These are phyloP conservation scores for Vitis amurensis DNA, from an alignment of 164 flowering plant genomes.

Conservation along the genomic window DNA sequence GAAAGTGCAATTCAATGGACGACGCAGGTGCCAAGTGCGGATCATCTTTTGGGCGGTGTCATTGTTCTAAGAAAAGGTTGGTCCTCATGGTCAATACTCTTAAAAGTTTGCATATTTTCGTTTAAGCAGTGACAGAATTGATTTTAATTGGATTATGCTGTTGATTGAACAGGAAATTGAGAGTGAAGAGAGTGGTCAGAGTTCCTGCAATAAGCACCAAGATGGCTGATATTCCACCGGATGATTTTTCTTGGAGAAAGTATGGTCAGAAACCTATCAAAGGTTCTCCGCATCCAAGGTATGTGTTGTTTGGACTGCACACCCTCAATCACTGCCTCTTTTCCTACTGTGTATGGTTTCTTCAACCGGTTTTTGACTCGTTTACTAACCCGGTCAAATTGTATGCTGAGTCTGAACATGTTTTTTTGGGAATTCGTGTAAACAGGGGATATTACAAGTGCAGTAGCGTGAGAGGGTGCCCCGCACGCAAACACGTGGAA, in stretches of 20 bases:
- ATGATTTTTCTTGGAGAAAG: conserved; percentile 76
- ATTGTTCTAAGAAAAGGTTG: conserved; percentile 76
- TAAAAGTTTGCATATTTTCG: no score
- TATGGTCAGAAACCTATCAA: conserved; percentile 86
- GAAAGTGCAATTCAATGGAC: conserved; percentile 52
- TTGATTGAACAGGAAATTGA: conserved; percentile 44
- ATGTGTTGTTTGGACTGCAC: not conserved
- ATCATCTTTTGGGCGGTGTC: conserved; percentile 56
- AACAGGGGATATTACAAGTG: conserved; percentile 78
- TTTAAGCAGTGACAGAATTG: no score
- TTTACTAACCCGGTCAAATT: no score
- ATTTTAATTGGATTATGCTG: not conserved
- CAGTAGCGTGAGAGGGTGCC: conserved; percentile 68
- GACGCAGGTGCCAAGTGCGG: conserved; percentile 42
- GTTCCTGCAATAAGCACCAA: conserved; percentile 67
- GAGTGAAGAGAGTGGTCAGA: conserved; percentile 50
- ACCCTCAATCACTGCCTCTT: not conserved
- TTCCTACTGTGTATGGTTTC: not conserved
- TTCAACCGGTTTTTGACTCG: not conserved
- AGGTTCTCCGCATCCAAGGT: conserved; percentile 82
- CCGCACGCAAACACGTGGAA: conserved; percentile 75
- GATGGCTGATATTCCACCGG: conserved; percentile 79
- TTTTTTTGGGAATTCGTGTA: not conserved
- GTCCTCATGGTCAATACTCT: not conserved
- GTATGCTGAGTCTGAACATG: not conserved